A percentile compares a stretch with the other conserved stretches of the same genome.
These are phyloP conservation scores for Eucalyptus sp. DNA, from an alignment of 345 rosid species.

Conservation along the genomic window DNA sequence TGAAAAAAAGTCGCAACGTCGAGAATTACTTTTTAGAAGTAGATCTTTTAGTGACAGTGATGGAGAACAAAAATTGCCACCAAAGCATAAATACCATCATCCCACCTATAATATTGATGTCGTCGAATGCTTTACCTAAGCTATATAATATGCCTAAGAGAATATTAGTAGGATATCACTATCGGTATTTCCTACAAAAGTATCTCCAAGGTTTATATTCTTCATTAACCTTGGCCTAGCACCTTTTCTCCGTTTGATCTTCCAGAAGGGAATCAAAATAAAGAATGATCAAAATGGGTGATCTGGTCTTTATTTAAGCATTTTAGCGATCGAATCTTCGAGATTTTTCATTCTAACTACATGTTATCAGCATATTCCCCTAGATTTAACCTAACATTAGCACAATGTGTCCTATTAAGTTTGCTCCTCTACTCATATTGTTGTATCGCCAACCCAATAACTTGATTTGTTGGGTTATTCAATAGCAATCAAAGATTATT, in stretches of 20 bases:
- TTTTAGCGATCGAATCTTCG: not conserved
- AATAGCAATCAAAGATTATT: not conserved
- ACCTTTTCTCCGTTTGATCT: not conserved
- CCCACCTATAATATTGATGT: not conserved
- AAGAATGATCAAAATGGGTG: not conserved
- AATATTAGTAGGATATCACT: not conserved
- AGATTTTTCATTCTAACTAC: not conserved
- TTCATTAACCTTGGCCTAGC: not conserved
- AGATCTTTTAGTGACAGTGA: not conserved
- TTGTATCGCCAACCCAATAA: not conserved
- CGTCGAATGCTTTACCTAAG: not conserved
- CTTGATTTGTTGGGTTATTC: not conserved
- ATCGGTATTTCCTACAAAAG: not conserved
- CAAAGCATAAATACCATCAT: not conserved
- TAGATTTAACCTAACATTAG: not conserved
- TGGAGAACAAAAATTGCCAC: not conserved
- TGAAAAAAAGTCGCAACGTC: not conserved
- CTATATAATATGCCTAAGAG: not conserved
- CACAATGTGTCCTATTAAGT: not conserved
- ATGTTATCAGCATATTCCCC: not conserved
- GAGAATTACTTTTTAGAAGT: not conserved
- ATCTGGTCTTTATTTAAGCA: not conserved
- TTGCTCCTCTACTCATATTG: not conserved
- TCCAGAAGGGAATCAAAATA: not conserved
- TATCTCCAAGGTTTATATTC: not conserved